Base-by-base conservation (phyloP, 2,329 filamentous ascomycete genomes). In the Pseudocercospora ulei region DNA sequence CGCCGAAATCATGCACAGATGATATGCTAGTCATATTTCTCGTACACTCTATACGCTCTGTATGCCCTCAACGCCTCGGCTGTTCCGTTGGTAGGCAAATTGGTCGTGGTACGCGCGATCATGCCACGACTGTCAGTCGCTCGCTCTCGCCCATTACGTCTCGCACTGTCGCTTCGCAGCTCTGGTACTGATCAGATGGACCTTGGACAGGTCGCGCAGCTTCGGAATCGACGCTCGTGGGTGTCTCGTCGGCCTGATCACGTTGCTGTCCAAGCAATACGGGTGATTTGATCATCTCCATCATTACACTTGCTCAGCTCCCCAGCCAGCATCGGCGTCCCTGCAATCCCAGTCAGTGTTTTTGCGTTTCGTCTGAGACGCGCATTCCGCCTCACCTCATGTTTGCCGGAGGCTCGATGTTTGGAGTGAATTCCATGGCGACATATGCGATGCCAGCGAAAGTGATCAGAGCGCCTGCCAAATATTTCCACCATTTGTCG, bases 381-480 rank as follows among this genome's bases (percentile, higher is more conserved):
- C 18, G 11, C n/a, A 14, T 14, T 11, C 9, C 14, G 8, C 30
- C 59, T 16, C 56, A 65, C 63, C 66, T 64, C 67, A 71, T 71
- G 54, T 71, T 71, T 43, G 67, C 67, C 27, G 68, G 68, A 12
- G 68, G 68, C 59, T 71, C 68, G 39, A 71, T 71, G 27, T 63
- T 67, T 2, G 68, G 68, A 33, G 69, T 62, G 51, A 64, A 71
- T 52, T 71, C 67, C 36, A 71, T 56, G 7, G 60, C 66, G 22
- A 64, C 57, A 66, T 96, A 98, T 46, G 62, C 80, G 45, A 95
- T 58, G 53, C 90, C 90, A 48, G 84, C 67, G 36, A 90, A 54
- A 35, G 79, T 85, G 51, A 96, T 72, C 52, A 92, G 70, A 35
- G 76, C 73, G 51, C 86, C 90, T 14, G 84, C 76, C 41, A 93